Base-by-base conservation (phyloP, 78 protist genomes). In the Speleostelium caveatum region DNA sequence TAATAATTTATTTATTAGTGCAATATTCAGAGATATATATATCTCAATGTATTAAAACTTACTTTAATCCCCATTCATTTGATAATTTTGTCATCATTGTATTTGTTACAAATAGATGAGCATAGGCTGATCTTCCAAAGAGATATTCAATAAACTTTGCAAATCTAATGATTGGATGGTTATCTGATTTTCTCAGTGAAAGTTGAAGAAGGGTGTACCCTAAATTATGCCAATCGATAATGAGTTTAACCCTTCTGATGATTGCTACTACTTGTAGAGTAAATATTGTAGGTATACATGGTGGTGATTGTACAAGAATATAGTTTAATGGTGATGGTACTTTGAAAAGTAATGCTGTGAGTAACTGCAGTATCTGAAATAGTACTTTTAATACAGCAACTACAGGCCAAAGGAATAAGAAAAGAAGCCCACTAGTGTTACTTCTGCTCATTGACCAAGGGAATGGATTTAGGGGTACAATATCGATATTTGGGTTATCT, bases 181-280 rank as follows among this genome's bases (percentile, higher is more conserved):
- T 19, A 5, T 56, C 78, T 12, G 66, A 21, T 59, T 83, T 83
- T 4, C 33, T n/a, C 2, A 69, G 39, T 19, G 94, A 76, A 35
- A 94, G 26, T 26, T 66, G 80, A 10, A 98, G 88, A 17, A 98
- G 66, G 3, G 99, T 86, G 80, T 87, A 97, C 16, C 98, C 99
- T 8, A 93, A 63, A 94, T 98, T 98, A 92, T 98, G 99, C 99
- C 99, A 98, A 86, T 98, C 99, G 16, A 98, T 73, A 19, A 97
- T 66, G 21, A 97, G 51, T 16, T 61, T 10, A 1, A 75, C 7
- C 22, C 94, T 78, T 16, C 96, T 51, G 16, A 97, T 30, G 42
- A 2, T 1, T 39, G 93, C 55, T 24, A 92, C 89, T 2, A 95
- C 26, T 26, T 33, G 77, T 32, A 86, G 90, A 7, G 76, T 92